phyloP scores from a whole-genome alignment of 192 early-diverging fungal genomes.

The Jimgerdemannia flammicorona region DNA sequence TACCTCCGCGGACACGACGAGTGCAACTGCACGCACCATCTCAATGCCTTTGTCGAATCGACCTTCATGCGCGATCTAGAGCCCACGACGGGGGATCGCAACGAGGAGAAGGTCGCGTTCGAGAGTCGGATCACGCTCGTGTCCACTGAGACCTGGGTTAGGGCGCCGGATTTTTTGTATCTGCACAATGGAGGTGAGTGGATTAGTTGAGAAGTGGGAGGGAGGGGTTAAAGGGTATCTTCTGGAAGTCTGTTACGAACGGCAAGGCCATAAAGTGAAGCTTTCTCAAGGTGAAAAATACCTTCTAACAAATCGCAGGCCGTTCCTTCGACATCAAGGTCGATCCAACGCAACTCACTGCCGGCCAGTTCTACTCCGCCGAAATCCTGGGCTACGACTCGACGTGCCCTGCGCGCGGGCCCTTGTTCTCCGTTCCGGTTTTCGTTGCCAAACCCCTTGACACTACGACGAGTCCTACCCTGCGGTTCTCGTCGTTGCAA shows the following conservation, averaged over 20 bases:
- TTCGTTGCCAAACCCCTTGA: slow-evolving; percentile 79
- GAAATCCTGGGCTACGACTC: slow-evolving; percentile 82
- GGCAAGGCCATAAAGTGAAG: neutral
- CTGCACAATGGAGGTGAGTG: slow-evolving; percentile 54
- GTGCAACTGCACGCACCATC: slow-evolving; percentile 54
- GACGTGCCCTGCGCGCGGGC: slow-evolving; percentile 61
- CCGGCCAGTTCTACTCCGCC: slow-evolving; percentile 75
- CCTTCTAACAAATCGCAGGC: slow-evolving; percentile 16
- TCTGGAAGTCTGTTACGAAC: neutral
- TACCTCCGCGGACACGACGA: slow-evolving; percentile 82
- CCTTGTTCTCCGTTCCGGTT: slow-evolving; percentile 84
- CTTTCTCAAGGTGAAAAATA: no score
- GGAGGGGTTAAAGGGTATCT: slow-evolving; percentile 10
- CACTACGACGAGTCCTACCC: slow-evolving; percentile 27
- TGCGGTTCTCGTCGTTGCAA: slow-evolving; percentile 51
- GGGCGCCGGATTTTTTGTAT: slow-evolving; percentile 68
- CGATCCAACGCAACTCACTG: slow-evolving; percentile 73
- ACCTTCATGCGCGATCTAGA: slow-evolving; percentile 62
- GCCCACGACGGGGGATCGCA: slow-evolving; percentile 51
- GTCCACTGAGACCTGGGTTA: slow-evolving; percentile 73
- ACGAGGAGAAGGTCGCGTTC: slow-evolving; percentile 63
- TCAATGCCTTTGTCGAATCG: slow-evolving; percentile 52
- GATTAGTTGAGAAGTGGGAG: neutral
- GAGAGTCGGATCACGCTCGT: slow-evolving; percentile 75
- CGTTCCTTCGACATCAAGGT: slow-evolving; percentile 67